A percentile compares a stretch with the other conserved stretches of the same genome.
phyloP scores from a whole-genome alignment of 2,329 filamentous ascomycete genomes.

The Neofusicoccum sp. region DNA sequence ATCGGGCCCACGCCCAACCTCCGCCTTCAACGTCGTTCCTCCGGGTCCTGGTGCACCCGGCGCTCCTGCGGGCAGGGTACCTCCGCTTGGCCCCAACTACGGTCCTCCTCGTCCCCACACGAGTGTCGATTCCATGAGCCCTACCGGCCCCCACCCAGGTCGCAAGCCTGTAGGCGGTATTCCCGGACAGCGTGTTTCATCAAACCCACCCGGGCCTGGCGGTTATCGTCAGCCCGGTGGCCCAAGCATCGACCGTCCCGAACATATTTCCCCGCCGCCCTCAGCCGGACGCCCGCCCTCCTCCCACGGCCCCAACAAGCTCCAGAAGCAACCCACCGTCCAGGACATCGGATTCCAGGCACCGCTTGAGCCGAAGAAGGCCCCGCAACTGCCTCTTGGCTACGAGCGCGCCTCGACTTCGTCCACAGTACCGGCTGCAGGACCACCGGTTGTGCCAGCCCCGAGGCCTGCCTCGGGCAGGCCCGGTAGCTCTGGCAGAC shows the following conservation, averaged over 20 bases:
- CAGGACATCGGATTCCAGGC: constrained; percentile 39
- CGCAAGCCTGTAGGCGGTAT: constrained; percentile 26
- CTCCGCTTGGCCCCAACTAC: constrained; percentile 28
- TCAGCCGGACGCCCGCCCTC: constrained; percentile 45
- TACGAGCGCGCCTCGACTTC: constrained; percentile 15
- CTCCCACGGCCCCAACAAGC: constrained; percentile 47
- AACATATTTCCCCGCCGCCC: constrained; percentile 36
- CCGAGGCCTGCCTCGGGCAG: neutral
- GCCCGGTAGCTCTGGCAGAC: neutral
- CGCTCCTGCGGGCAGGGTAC: constrained; percentile 29
- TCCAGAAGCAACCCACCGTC: constrained; percentile 41
- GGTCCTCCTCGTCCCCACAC: constrained; percentile 40
- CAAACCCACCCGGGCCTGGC: constrained; percentile 31
- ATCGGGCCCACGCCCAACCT: constrained; percentile 47
- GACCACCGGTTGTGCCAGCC: neutral
- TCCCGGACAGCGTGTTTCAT: constrained; percentile 29
- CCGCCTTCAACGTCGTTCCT: constrained; percentile 56
- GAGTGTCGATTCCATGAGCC: constrained; percentile 39
- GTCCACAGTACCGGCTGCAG: constrained; percentile 2
- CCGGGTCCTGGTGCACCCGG: constrained; percentile 26
- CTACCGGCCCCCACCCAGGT: constrained; percentile 34
- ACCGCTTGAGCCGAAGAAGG: constrained; percentile 35
- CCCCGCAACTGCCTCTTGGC: constrained; percentile 29
- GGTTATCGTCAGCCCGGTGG: constrained; percentile 42
- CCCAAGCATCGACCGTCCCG: constrained; percentile 40